Percentiles rank a stretch among this genome's conserved stretches.
Evolutionary conservation across 2,329 filamentous ascomycete genomes (phyloP).

Genomic region (Sporothrix luriei): DNA sequence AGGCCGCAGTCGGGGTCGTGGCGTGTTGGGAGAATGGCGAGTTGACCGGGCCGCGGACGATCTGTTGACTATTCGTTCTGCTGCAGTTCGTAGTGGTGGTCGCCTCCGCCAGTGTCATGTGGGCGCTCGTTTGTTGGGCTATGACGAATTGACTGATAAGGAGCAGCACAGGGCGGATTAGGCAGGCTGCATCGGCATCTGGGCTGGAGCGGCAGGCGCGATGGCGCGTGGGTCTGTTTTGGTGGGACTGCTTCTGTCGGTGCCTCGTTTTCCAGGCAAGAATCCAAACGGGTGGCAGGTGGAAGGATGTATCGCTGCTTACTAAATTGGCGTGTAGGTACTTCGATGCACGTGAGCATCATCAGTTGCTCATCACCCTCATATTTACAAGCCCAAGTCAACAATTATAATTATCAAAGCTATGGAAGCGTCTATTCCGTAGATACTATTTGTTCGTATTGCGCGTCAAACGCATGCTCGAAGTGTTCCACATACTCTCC

Average conservation of each 20-base stretch:
- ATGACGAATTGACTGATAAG: constrained; percentile 31
- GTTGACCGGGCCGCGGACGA: constrained; percentile 23
- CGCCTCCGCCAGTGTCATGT: constrained; percentile 28
- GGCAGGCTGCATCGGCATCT: constrained; percentile 25
- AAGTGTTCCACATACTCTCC: too few species aligned
- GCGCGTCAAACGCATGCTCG: too few species aligned
- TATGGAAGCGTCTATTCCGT: background rate
- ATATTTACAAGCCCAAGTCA: background rate
- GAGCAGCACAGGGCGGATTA: constrained; percentile 25
- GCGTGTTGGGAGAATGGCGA: constrained; percentile 1
- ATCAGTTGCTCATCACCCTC: background rate
- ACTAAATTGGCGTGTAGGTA: background rate
- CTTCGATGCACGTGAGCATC: constrained; percentile 4
- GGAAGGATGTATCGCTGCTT: background rate
- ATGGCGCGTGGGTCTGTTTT: background rate
- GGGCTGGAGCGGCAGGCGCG: background rate
- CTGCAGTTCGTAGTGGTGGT: too few species aligned
- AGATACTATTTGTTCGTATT: too few species aligned
- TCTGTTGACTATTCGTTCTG: constrained; percentile 22
- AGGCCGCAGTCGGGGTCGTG: constrained; percentile 9
- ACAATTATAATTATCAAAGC: background rate
- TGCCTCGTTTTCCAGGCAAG: constrained; percentile 20
- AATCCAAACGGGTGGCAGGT: background rate
- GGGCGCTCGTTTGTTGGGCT: constrained; percentile 30
- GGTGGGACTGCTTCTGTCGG: background rate